phyloP scores from a whole-genome alignment of 176 grass and related monocot species.

The Oryza meridionalis region DNA sequence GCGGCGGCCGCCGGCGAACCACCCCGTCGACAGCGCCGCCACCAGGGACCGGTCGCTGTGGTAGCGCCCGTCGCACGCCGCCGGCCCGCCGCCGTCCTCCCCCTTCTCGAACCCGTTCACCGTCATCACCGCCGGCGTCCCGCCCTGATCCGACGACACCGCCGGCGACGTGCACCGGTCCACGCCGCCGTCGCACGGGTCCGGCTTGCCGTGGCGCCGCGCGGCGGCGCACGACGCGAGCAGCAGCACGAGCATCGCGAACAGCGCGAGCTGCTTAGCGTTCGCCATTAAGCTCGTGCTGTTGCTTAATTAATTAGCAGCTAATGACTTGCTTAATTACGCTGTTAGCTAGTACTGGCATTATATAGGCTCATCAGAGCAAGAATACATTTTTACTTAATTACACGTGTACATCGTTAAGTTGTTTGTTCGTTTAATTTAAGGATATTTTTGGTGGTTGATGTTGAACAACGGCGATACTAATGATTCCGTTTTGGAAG shows the following conservation, averaged over 20 bases:
- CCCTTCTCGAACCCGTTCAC: constrained; percentile 38
- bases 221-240: background rate
- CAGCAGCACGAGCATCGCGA: constrained; percentile 10
- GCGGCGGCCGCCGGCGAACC: constrained; percentile 25
- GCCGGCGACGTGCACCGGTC: constrained; percentile 36
- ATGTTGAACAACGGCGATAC: background rate
- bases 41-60: constrained; percentile 36
- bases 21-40: constrained; percentile 43
- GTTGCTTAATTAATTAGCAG: constrained; percentile 10
- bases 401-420: background rate
- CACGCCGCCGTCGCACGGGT: background rate
- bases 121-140: constrained; percentile 20
- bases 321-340: background rate
- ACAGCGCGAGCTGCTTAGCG: background rate
- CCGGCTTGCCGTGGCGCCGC: constrained; percentile 23
- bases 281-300: constrained; percentile 10
- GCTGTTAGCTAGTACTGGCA: background rate
- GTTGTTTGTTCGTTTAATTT: background rate
- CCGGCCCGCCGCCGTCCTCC: constrained; percentile 1
- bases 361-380: constrained; percentile 12
- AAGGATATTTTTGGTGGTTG: background rate
- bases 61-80: constrained; percentile 29
- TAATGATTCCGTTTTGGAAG: constrained; percentile 8
- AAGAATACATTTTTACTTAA: background rate
- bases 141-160: background rate